Conservation (phyloP, 495 filamentous ascomycete species). For the Xylaria grammica region DNA sequence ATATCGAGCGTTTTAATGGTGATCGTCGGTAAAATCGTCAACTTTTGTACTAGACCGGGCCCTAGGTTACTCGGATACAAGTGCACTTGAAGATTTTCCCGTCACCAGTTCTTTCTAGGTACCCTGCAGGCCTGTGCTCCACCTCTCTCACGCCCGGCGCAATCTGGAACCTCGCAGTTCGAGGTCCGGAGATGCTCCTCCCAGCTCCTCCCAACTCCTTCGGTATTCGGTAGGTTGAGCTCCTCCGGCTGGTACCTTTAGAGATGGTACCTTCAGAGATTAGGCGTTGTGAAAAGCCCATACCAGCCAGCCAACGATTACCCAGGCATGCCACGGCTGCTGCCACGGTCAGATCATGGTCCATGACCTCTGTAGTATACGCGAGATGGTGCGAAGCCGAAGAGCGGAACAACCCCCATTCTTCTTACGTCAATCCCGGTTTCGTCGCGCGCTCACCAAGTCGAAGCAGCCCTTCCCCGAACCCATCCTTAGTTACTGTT, state of each 20-base stretch:
- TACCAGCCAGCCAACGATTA: background rate
- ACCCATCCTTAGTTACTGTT: background rate
- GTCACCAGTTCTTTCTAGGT: background rate
- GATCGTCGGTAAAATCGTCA: no score
- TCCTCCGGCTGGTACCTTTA: conserved; percentile 7
- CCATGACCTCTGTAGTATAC: background rate
- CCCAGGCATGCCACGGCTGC: conserved; percentile 3
- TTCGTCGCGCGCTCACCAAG: conserved; percentile 2
- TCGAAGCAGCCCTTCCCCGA: background rate
- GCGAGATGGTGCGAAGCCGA: conserved; percentile 1
- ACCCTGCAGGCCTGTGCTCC: background rate
- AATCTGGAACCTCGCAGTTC: conserved; percentile 3
- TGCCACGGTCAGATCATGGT: conserved; percentile 6
- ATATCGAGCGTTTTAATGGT: no score
- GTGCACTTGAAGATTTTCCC: background rate
- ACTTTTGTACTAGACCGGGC: no score
- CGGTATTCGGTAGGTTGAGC: background rate
- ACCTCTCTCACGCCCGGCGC: conserved; percentile 1
- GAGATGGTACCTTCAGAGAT: background rate
- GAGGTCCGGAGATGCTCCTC: conserved; percentile 2
- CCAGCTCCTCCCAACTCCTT: no score
- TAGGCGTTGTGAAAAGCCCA: conserved; percentile 9
- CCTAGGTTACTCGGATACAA: no score
- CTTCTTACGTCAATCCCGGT: conserved; percentile 15
- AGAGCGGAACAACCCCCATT: conserved; percentile 6